phyloP scores from a whole-genome alignment of 805 yeast genomes.

The Osmozyma mogii region DNA sequence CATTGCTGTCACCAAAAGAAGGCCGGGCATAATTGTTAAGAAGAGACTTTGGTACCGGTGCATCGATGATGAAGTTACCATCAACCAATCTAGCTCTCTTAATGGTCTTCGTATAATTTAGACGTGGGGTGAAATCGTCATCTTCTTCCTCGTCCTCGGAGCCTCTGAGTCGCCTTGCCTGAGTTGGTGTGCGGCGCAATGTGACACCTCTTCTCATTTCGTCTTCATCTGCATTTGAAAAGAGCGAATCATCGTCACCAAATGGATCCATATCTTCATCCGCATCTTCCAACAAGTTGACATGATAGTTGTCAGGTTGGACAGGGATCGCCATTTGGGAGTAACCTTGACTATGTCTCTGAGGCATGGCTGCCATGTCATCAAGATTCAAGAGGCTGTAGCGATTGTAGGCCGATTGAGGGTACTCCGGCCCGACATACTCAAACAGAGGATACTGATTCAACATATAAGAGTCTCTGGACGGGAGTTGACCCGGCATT shows the following conservation, averaged over 20 bases:
- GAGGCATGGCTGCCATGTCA: background rate
- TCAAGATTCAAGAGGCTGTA: constrained; percentile 1
- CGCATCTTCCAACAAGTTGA: constrained; percentile 34
- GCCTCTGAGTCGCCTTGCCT: too few species aligned
- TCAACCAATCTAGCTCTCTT: constrained; percentile 47
- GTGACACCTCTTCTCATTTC: constrained; percentile 25
- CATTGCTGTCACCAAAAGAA: constrained; percentile 13
- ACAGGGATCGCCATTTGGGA: constrained; percentile 6
- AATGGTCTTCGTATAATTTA: constrained; percentile 34
- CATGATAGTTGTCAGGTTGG: constrained; percentile 24
- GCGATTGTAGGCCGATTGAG: constrained; percentile 10
- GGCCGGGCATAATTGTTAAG: constrained; percentile 23
- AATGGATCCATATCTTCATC: constrained; percentile 34
- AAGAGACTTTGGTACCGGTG: constrained; percentile 33
- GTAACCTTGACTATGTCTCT: constrained; percentile 1
- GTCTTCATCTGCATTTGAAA: constrained; percentile 35
- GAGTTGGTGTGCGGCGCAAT: constrained; percentile 14
- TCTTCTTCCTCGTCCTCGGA: constrained; percentile 18
- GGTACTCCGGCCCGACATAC: constrained; percentile 8
- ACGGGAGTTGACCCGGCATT: background rate
- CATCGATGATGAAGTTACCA: constrained; percentile 38
- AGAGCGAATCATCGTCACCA: constrained; percentile 37
- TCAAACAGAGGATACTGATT: constrained; percentile 3
- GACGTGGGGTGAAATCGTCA: constrained; percentile 32
- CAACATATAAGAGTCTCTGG: too few species aligned